A percentile compares a stretch with the other conserved stretches of the same genome.
Evolutionary conservation across 305 asterid genomes (phyloP).

Genomic region (Rubia balearica): DNA sequence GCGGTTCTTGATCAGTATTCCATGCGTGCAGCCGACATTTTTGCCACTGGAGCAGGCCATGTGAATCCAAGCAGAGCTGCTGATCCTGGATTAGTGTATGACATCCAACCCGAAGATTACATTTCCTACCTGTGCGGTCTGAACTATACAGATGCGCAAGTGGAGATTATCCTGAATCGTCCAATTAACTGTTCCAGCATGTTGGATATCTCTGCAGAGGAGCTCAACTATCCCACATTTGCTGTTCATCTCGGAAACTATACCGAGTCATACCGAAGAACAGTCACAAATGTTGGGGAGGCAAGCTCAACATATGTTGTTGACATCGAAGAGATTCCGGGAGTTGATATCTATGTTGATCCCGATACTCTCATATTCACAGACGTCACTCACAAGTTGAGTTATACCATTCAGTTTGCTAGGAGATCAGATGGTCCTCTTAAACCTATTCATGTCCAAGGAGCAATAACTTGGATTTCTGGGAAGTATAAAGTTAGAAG

Average conservation of each 20-base stretch:
- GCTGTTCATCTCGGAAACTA: neutral
- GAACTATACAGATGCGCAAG: neutral
- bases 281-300: slow-evolving; percentile 2
- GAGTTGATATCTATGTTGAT: neutral
- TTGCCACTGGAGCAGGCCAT: neutral
- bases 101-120: neutral
- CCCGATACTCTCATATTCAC: neutral
- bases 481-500: neutral
- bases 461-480: neutral
- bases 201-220: neutral
- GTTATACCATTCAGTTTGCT: neutral
- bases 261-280: neutral
- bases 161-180: neutral
- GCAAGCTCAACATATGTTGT: neutral
- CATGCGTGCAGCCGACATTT: neutral
- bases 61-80: neutral
- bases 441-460: neutral
- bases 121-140: neutral
- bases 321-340: neutral
- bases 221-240: neutral
- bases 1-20: neutral
- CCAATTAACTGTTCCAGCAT: neutral
- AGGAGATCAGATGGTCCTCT: neutral
- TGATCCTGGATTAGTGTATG: neutral
- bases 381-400: neutral